phyloP scores from a whole-genome alignment of 805 yeast species.

The Candida arabinofermentans region DNA sequence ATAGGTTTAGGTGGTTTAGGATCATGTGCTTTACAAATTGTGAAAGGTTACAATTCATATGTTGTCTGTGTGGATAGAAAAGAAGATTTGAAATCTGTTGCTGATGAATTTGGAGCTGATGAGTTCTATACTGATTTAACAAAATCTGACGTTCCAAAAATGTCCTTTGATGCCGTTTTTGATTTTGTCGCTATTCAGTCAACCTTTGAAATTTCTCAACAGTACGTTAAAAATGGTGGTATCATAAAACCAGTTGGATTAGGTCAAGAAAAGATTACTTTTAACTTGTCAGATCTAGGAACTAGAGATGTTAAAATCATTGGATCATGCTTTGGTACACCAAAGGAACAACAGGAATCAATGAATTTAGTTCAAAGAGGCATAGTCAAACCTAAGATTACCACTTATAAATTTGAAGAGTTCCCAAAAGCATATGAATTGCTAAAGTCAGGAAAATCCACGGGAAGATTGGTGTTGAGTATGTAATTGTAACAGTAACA shows the following conservation, averaged over 20 bases:
- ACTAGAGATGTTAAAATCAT: slow-evolving; percentile 37
- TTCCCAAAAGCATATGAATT: slow-evolving; percentile 34
- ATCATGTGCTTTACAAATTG: slow-evolving; percentile 29
- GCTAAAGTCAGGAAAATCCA: slow-evolving; percentile 35
- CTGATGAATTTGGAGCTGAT: slow-evolving; percentile 37
- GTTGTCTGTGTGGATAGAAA: slow-evolving; percentile 25
- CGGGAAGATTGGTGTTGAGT: slow-evolving; percentile 36
- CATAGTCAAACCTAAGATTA: slow-evolving; percentile 34
- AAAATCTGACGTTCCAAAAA: slow-evolving; percentile 25
- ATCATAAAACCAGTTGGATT: slow-evolving; percentile 41
- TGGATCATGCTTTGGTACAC: slow-evolving; percentile 42
- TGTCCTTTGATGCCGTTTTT: slow-evolving; percentile 35
- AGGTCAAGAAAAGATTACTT: slow-evolving; percentile 30
- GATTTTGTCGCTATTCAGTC: slow-evolving; percentile 21
- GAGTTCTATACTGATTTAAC: slow-evolving; percentile 34
- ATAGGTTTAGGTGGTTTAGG: slow-evolving; percentile 35
- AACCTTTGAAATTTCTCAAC: slow-evolving; percentile 23
- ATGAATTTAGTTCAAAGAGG: slow-evolving; percentile 40
- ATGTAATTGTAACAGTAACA: too few species aligned
- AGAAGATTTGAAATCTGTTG: slow-evolving; percentile 25
- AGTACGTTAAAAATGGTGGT: slow-evolving; percentile 35
- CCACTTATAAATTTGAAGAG: slow-evolving; percentile 29
- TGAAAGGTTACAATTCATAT: slow-evolving; percentile 19
- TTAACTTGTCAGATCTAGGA: slow-evolving; percentile 36
- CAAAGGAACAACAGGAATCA: slow-evolving; percentile 39